Percentiles rank a stretch among this genome's conserved stretches.
phyloP scores from a whole-genome alignment of 345 rosid genomes.

The Ceriops tagal region DNA sequence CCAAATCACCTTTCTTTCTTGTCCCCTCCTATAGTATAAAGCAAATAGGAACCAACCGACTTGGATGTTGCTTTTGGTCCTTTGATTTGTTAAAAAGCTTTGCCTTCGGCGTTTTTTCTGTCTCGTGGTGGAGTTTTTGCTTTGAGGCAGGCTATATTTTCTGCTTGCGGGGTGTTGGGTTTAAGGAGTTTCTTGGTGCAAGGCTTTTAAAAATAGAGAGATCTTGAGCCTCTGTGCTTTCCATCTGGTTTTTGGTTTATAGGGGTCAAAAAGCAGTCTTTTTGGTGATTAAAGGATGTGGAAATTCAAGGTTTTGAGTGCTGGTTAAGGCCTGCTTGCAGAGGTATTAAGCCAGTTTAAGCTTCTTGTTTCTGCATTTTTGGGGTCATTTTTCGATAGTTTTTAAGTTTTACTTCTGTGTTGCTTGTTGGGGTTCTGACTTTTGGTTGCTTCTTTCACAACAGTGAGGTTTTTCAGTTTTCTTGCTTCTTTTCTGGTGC shows the following conservation, averaged over 20 bases:
- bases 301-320: slow-evolving; percentile 29
- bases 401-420: neutral
- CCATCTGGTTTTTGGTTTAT: slow-evolving; percentile 11
- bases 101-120: slow-evolving; percentile 7
- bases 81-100: slow-evolving; percentile 1
- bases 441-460: neutral
- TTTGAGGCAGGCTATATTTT: slow-evolving; percentile 12
- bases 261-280: neutral
- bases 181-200: slow-evolving; percentile 16
- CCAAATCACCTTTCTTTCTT: neutral
- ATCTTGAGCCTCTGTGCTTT: slow-evolving; percentile 8
- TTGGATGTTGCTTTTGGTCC: neutral
- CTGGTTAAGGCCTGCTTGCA: slow-evolving; percentile 19
- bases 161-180: slow-evolving; percentile 11
- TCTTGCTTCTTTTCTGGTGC: slow-evolving; percentile 7
- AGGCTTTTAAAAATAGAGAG: slow-evolving; percentile 8
- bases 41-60: slow-evolving; percentile 23
- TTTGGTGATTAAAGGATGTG: slow-evolving; percentile 28
- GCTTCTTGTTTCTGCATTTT: neutral
- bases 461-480: slow-evolving; percentile 12
- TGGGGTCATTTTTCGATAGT: slow-evolving; percentile 2
- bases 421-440: slow-evolving; percentile 4
- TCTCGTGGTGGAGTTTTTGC: slow-evolving; percentile 17
- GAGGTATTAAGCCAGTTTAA: no score
- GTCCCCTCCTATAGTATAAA: slow-evolving; percentile 6